phyloP scores from a whole-genome alignment of 169 alveolate species.

The Plasmodium fragile region DNA sequence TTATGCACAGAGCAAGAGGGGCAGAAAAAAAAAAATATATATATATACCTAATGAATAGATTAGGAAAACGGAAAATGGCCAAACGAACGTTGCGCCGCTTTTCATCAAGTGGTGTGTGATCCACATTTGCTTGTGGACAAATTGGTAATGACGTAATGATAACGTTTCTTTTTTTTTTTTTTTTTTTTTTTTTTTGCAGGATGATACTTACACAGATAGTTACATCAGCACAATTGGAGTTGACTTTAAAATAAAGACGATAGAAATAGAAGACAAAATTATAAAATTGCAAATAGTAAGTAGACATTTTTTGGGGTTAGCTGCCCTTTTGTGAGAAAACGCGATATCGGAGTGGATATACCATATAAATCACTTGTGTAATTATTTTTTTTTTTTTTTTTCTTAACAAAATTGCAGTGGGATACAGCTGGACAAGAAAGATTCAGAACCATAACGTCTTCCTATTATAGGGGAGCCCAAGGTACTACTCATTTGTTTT shows the following conservation, averaged over 20 bases:
- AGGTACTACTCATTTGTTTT: constrained; percentile 72
- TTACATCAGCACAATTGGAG: constrained; percentile 93
- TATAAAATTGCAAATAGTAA: constrained; percentile 90
- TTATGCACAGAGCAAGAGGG: neutral
- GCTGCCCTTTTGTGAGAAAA: neutral
- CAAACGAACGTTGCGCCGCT: neutral
- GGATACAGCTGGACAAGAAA: constrained; percentile 98
- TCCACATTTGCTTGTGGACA: neutral
- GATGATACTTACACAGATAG: constrained; percentile 93
- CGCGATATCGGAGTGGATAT: neutral
- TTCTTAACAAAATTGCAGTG: constrained; percentile 83
- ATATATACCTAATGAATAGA: neutral
- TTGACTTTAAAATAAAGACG: constrained; percentile 92
- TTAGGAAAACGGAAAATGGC: neutral
- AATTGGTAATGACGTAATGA: neutral
- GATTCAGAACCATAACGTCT: constrained; percentile 95
- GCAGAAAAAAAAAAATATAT: neutral
- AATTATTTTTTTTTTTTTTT: neutral
- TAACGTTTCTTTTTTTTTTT: neutral
- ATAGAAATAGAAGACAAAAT: constrained; percentile 90
- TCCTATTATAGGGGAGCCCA: constrained; percentile 97
- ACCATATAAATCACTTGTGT: neutral
- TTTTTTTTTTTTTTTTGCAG: constrained; percentile 79
- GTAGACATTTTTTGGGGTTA: constrained; percentile 7
- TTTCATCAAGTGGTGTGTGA: neutral